Percentiles rank a stretch among this genome's conserved stretches.
These are phyloP conservation scores for Didymella keratinophila DNA, from an alignment of 2,329 filamentous ascomycete species.

Conservation along the genomic window DNA sequence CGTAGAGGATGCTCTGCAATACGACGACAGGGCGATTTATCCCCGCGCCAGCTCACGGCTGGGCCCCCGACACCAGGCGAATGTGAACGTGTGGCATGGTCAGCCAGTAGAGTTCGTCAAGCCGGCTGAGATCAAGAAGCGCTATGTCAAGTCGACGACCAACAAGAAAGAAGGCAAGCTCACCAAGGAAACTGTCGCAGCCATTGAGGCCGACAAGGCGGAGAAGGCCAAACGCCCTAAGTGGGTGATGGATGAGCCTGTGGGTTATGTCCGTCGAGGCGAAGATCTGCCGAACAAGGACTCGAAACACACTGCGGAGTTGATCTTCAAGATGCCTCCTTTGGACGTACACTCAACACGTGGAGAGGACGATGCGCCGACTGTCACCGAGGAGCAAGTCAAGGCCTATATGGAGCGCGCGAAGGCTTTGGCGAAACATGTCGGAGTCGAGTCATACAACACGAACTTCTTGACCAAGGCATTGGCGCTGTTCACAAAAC, in stretches of 20 bases:
- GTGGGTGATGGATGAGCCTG: slow-evolving; percentile 91
- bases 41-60: slow-evolving; percentile 92
- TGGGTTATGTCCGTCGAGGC: slow-evolving; percentile 84
- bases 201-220: slow-evolving; percentile 81
- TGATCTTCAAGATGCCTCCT: slow-evolving; percentile 79
- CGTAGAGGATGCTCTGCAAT: slow-evolving; percentile 93
- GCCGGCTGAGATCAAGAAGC: slow-evolving; percentile 83
- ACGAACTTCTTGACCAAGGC: slow-evolving; percentile 91
- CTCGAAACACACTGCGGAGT: slow-evolving; percentile 74
- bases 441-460: slow-evolving; percentile 76
- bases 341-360: slow-evolving; percentile 57
- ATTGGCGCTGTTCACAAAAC: slow-evolving; percentile 73
- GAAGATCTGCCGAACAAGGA: slow-evolving; percentile 79
- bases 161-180: slow-evolving; percentile 79
- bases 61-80: slow-evolving; percentile 89
- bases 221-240: slow-evolving; percentile 84
- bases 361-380: slow-evolving; percentile 54
- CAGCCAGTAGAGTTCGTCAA: slow-evolving; percentile 90
- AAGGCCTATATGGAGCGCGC: slow-evolving; percentile 79
- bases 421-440: slow-evolving; percentile 67
- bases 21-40: slow-evolving; percentile 92
- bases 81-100: slow-evolving; percentile 84
- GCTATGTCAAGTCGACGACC: slow-evolving; percentile 66
- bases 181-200: slow-evolving; percentile 80
- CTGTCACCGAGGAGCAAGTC: slow-evolving; percentile 66